Conservation (phyloP, 768 basidiomycete species). For the Pisolithus albus region DNA sequence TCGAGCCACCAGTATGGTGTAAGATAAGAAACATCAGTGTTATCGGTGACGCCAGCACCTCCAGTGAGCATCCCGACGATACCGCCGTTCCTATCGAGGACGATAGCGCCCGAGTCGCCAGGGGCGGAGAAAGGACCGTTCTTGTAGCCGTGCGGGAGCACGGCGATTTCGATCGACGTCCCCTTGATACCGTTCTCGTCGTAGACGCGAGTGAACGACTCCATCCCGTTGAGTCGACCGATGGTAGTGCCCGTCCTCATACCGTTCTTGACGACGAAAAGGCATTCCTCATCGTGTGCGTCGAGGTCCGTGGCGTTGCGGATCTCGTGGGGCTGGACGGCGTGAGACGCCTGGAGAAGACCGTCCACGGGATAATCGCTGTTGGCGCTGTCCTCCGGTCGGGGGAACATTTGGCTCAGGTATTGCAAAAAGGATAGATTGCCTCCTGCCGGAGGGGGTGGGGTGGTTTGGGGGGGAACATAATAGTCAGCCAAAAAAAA, state of each 20-base stretch:
- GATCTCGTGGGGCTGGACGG: conserved; percentile 26
- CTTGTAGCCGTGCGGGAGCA: conserved; percentile 23
- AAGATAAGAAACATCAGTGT: conserved; percentile 25
- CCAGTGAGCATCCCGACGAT: conserved; percentile 25
- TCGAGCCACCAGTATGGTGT: conserved; percentile 27
- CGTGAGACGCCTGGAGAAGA: conserved; percentile 21
- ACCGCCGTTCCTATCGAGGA: conserved; percentile 5
- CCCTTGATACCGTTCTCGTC: conserved; percentile 1
- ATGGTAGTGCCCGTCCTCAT: conserved; percentile 21
- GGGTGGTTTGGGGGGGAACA: no score
- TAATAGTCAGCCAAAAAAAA: no score
- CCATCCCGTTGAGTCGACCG: conserved; percentile 23
- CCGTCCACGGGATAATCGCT: conserved; percentile 27
- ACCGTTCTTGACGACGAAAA: conserved; percentile 29
- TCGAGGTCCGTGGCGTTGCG: conserved; percentile 18
- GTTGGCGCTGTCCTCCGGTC: conserved; percentile 8
- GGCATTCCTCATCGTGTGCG: conserved; percentile 16
- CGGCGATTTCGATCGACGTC: conserved; percentile 25
- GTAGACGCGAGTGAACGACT: conserved; percentile 21
- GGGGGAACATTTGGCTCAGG: conserved; percentile 13
- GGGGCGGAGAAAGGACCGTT: conserved; percentile 25
- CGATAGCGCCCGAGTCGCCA: conserved; percentile 25
- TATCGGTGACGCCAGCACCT: conserved; percentile 19
- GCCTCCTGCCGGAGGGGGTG: no score
- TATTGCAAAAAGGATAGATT: no score